Conservation (phyloP, 1,284 basidiomycete genomes). For the Leccinum subspadiceum region DNA sequence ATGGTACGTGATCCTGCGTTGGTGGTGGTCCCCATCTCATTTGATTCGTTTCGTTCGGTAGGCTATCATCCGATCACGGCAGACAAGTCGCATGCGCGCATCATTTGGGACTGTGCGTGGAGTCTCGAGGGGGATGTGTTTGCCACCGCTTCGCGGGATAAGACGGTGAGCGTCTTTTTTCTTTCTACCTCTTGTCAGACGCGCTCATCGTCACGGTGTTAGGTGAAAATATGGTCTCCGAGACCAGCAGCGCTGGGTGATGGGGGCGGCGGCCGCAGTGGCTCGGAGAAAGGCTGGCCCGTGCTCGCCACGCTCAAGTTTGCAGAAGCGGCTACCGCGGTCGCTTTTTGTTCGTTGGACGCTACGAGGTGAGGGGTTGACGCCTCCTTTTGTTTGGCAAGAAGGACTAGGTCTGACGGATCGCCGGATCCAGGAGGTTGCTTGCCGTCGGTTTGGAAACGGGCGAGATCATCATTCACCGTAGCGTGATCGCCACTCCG, state of each 20-base stretch:
- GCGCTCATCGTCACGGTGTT: constrained; percentile 2
- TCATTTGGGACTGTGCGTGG: constrained; percentile 97
- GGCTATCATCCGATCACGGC: constrained; percentile 64
- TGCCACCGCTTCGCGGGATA: constrained; percentile 93
- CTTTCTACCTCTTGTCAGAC: no score
- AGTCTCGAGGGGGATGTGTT: constrained; percentile 71
- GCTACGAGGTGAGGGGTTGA: constrained; percentile 39
- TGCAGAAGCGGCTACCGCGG: constrained; percentile 67
- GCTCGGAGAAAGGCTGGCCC: constrained; percentile 41
- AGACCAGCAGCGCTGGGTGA: constrained; percentile 28
- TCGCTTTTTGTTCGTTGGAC: constrained; percentile 54
- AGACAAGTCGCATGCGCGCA: constrained; percentile 86
- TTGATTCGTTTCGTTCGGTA: constrained; percentile 18
- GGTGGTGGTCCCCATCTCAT: not conserved
- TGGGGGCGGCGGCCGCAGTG: not conserved
- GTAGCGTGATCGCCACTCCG: constrained; percentile 32
- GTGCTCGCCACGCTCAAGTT: constrained; percentile 55
- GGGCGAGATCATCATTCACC: constrained; percentile 62
- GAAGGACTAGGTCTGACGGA: constrained; percentile 2
- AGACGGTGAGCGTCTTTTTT: constrained; percentile 59
- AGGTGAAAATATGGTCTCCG: constrained; percentile 75
- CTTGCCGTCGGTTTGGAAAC: constrained; percentile 74
- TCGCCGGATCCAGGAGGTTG: constrained; percentile 41
- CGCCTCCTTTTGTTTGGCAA: not conserved
- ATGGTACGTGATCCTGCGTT: constrained; percentile 35